phyloP scores from a whole-genome alignment of 805 yeast species.

The Torulaspora gathmanii region DNA sequence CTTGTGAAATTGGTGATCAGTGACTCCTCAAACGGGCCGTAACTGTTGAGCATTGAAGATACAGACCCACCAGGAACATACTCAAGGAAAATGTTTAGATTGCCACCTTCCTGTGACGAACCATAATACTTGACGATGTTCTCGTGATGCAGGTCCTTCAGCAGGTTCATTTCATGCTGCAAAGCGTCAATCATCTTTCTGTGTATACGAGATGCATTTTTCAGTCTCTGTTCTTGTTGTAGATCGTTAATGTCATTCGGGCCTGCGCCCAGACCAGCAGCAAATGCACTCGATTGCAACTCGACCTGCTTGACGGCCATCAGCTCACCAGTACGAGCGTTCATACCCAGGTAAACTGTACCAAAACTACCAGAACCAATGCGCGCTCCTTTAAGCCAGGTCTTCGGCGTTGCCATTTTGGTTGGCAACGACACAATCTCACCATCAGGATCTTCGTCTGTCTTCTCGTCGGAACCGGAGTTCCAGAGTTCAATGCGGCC shows the following conservation, averaged over 20 bases:
- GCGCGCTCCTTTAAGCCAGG: slow-evolving; percentile 90
- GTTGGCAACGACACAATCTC: slow-evolving; percentile 29
- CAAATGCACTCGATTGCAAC: slow-evolving; percentile 45
- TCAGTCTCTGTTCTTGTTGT: slow-evolving; percentile 19
- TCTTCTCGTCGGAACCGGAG: slow-evolving; percentile 16
- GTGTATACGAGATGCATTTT: slow-evolving; percentile 35
- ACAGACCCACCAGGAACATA: slow-evolving; percentile 74
- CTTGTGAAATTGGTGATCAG: slow-evolving; percentile 64
- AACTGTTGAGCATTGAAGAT: slow-evolving; percentile 62
- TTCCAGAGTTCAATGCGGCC: slow-evolving; percentile 19
- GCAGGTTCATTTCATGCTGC: slow-evolving; percentile 72
- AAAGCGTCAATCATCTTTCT: slow-evolving; percentile 69
- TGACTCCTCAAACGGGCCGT: slow-evolving; percentile 79
- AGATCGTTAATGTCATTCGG: slow-evolving; percentile 20
- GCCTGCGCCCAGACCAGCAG: slow-evolving; percentile 25
- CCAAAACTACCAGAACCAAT: slow-evolving; percentile 97
- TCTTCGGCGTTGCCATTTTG: slow-evolving; percentile 52
- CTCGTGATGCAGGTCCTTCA: slow-evolving; percentile 79
- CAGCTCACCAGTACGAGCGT: slow-evolving; percentile 85
- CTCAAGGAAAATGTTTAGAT: slow-evolving; percentile 72
- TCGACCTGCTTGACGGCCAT: slow-evolving; percentile 97
- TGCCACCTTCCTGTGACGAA: slow-evolving; percentile 66
- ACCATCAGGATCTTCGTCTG: slow-evolving; percentile 38
- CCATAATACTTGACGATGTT: slow-evolving; percentile 92
- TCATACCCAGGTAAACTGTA: slow-evolving; percentile 86